These are phyloP conservation scores for Glonium stellatum DNA, from an alignment of 495 filamentous ascomycete genomes.

Conservation along the genomic window DNA sequence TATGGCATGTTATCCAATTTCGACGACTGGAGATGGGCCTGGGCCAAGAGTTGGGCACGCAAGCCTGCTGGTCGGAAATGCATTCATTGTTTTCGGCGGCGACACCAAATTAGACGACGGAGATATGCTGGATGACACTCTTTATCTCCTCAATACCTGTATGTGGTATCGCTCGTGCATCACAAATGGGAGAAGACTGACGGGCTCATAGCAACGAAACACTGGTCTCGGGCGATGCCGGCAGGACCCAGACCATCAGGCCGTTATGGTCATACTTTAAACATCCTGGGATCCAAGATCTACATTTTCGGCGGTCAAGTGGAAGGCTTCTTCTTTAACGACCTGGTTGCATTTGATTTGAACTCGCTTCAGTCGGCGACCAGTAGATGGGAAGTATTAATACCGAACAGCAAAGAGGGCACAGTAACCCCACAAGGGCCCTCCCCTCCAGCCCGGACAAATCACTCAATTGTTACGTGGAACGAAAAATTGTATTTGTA, in stretches of 20 bases:
- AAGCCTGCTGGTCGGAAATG: conserved; percentile 92
- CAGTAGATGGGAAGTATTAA: conserved; percentile 89
- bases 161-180: conserved; percentile 35
- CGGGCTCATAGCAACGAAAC: conserved; percentile 66
- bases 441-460: conserved; percentile 80
- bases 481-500: conserved; percentile 92
- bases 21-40: conserved; percentile 86
- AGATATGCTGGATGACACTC: conserved; percentile 85
- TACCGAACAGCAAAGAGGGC: conserved; percentile 65
- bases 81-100: conserved; percentile 97
- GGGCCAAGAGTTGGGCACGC: conserved; percentile 94
- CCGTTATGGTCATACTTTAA: conserved; percentile 92
- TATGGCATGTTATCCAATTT: conserved; percentile 83
- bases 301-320: conserved; percentile 98
- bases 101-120: conserved; percentile 94
- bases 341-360: conserved; percentile 92
- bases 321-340: conserved; percentile 96
- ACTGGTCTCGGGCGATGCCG: conserved; percentile 92
- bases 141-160: conserved; percentile 98
- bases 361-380: conserved; percentile 82
- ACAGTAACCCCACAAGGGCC: conserved; percentile 41
- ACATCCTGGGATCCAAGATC: conserved; percentile 91
- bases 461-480: conserved; percentile 87
- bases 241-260: conserved; percentile 75
- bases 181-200: not conserved